Evolutionary conservation across 352 stramenopile species (phyloP), one percentile per base, ranked within the genome.

Genomic region (Phytophthora parvispora): DNA sequence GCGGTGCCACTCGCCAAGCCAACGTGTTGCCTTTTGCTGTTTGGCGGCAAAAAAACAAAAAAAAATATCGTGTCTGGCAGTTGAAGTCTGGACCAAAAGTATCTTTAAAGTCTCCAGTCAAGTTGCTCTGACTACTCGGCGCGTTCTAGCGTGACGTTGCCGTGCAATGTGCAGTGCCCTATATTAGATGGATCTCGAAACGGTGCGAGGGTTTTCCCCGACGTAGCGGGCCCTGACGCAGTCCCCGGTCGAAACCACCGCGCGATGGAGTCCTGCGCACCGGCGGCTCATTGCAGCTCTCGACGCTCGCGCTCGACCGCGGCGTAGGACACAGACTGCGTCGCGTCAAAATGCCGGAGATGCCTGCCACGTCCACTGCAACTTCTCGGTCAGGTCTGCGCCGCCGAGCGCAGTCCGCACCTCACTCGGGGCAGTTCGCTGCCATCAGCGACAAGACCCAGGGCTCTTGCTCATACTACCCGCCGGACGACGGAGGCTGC

Each of bases 391-490:
- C 36, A 20, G 48, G 36, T 66, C 36, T 70, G 8, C 69, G 42
- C 18, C 58, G 69, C 36, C 43, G 52, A 38, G 32, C 28, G 3
- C 38, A 70, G 18, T 9, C 25, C 2, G 60, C 50, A 9, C 42
- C 31, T 7, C 22, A 54, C 16, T 8, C 16, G 9, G 45, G 9
- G 25, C 32, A 49, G 54, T 29, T 60, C 12, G 6, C 22, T 36
- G 28, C 20, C 4, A 25, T 22, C 24, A 45, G 29, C 20, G 53
- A 67, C 54, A 64, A 48, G 64, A 64, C 25, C 9, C 65, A 69
- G 31, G 68, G 56, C 49, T 69, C 54, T 2, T 81, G 75, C 18
- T 74, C 72, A 2, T 80, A 72, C 60, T 78, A 83, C 53, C 68
- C 75, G n/a, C 31, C 51, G 25, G 59, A 72, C 50, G 15, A 40